Evolutionary conservation across 495 filamentous ascomycete species (phyloP).

Genomic region (Ascobolus immersus): DNA sequence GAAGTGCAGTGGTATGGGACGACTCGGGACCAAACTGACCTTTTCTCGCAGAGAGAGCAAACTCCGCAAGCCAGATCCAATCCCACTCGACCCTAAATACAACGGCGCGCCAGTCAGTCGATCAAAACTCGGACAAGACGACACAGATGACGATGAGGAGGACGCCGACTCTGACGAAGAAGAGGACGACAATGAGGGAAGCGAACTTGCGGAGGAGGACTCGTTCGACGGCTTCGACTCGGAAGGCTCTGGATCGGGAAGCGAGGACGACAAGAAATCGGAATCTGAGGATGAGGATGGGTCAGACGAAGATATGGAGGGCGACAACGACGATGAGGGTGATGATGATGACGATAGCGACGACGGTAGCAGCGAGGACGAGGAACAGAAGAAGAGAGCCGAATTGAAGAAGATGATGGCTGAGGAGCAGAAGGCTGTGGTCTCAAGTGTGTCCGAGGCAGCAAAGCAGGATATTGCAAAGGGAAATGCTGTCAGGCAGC

Average conservation of each 20-base stretch:
- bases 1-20: conserved; percentile 6
- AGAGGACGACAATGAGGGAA: conserved; percentile 12
- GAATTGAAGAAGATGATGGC: conserved; percentile 43
- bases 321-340: conserved; percentile 9
- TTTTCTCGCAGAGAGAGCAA: conserved; percentile 56
- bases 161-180: conserved; percentile 17
- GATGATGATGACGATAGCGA: conserved; percentile 12
- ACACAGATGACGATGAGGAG: conserved; percentile 12
- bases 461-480: conserved; percentile 59
- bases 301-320: conserved; percentile 14
- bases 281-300: conserved; percentile 12
- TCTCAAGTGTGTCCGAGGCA: conserved; percentile 42
- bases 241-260: conserved; percentile 9
- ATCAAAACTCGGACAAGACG: conserved; percentile 28
- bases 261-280: conserved; percentile 18
- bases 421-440: conserved; percentile 42
- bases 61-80: conserved; percentile 44
- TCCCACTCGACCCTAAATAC: conserved; percentile 54
- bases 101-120: conserved; percentile 54
- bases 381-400: conserved; percentile 19
- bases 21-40: conserved; percentile 3
- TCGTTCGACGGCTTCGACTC: conserved; percentile 2
- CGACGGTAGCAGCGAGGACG: conserved; percentile 6
- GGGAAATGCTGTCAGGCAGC: conserved; percentile 57
- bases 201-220: conserved; percentile 1